These are phyloP conservation scores for Penicillium diatomitis DNA, from an alignment of 495 filamentous ascomycete species.

Conservation along the genomic window DNA sequence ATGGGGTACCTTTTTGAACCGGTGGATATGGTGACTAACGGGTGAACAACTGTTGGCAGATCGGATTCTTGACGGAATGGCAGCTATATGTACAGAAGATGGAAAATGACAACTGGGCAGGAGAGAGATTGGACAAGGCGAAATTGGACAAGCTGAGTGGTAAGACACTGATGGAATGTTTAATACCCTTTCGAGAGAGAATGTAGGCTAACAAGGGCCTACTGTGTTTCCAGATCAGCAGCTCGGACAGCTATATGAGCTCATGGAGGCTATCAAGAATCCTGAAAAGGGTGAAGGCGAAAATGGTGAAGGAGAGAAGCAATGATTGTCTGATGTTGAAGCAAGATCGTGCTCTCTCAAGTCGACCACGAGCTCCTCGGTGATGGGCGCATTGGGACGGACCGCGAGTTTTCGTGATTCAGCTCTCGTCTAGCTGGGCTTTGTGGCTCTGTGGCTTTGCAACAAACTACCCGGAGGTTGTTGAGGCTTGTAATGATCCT, in stretches of 20 bases:
- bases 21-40: constrained; percentile 5
- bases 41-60: constrained; percentile 37
- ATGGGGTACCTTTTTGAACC: too few relatives aligned
- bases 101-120: constrained; percentile 76
- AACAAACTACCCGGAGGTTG: too few relatives aligned
- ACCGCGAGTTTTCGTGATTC: background rate
- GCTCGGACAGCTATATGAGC: constrained; percentile 83
- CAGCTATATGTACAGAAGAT: constrained; percentile 86
- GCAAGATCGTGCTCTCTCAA: background rate
- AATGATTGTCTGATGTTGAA: background rate
- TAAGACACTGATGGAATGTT: constrained; percentile 31
- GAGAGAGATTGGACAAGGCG: constrained; percentile 62
- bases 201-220: constrained; percentile 2
- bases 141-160: constrained; percentile 94
- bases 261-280: constrained; percentile 76
- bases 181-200: too few relatives aligned
- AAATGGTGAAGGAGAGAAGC: constrained; percentile 10
- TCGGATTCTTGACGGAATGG: constrained; percentile 95
- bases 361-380: background rate
- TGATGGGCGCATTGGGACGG: background rate
- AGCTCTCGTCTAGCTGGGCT: background rate
- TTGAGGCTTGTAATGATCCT: too few relatives aligned
- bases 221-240: constrained; percentile 62
- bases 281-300: constrained; percentile 12
- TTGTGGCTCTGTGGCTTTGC: too few relatives aligned